A percentile compares a stretch with the other conserved stretches of the same genome.
phyloP scores from a whole-genome alignment of 345 rosid genomes.

The Aquilaria yunnanensis region DNA sequence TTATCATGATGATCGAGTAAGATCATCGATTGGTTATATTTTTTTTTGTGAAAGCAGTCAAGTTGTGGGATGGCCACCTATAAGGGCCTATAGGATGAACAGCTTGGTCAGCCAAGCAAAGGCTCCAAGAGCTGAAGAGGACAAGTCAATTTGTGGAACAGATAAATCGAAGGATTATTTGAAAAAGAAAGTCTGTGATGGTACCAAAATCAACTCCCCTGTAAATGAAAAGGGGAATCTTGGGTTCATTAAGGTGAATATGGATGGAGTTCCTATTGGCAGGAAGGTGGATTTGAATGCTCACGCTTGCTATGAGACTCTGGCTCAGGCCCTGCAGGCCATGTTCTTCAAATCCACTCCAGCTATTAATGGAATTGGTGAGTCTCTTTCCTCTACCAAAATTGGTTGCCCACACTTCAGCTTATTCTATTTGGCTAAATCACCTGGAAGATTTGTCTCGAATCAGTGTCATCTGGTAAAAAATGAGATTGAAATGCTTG shows the following conservation, averaged over 20 bases:
- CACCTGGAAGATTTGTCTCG: too few species aligned
- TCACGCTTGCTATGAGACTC: conserved; percentile 59
- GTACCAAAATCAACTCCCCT: conserved; percentile 14
- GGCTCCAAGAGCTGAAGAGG: conserved; percentile 49
- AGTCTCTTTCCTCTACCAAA: conserved; percentile 6
- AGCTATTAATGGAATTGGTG: conserved; percentile 31
- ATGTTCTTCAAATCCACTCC: conserved; percentile 63
- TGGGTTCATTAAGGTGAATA: conserved; percentile 84
- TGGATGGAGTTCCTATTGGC: conserved; percentile 88
- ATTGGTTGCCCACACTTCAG: too few species aligned
- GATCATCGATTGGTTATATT: not conserved
- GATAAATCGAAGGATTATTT: conserved; percentile 45
- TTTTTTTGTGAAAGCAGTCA: conserved; percentile 46
- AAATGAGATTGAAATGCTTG: too few species aligned
- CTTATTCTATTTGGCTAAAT: too few species aligned
- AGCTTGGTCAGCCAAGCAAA: conserved; percentile 68
- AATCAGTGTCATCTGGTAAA: too few species aligned
- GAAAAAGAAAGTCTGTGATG: conserved; percentile 38
- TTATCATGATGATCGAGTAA: too few species aligned
- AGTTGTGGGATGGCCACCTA: conserved; percentile 95
- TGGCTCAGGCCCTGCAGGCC: conserved; percentile 61
- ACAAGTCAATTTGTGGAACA: conserved; percentile 29
- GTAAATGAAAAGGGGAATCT: conserved; percentile 42
- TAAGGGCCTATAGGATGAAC: conserved; percentile 75
- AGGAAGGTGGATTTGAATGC: conserved; percentile 84